A percentile compares a stretch with the other conserved stretches of the same genome.
Evolutionary conservation across 139 green algal genomes (phyloP).

Genomic region (Chlorella sorokiniana): DNA sequence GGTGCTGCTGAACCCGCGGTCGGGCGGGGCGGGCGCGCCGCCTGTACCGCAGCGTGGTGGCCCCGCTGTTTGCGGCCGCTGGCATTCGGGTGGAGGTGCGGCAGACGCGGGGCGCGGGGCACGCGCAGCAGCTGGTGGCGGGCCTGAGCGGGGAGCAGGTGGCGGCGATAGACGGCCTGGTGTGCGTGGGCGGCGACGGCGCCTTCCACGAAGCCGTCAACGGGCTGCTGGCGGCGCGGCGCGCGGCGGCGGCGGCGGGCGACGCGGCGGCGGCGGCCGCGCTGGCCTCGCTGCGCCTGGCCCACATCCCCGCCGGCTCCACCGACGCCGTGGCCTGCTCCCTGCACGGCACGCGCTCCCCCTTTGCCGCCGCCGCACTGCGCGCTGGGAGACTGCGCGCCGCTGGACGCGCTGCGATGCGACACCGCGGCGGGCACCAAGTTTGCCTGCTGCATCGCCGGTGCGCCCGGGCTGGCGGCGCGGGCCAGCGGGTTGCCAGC

Average conservation of each 20-base stretch:
- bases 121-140: constrained; percentile 62
- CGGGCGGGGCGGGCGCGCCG: constrained; percentile 50
- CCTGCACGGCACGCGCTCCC: constrained; percentile 74
- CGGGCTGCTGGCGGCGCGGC: constrained; percentile 64
- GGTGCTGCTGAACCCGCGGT: constrained; percentile 86
- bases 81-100: constrained; percentile 55
- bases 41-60: constrained; percentile 60
- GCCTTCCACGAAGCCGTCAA: constrained; percentile 91
- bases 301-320: constrained; percentile 81
- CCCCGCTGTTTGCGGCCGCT: constrained; percentile 63
- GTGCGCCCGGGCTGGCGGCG: not conserved
- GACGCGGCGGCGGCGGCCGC: not conserved
- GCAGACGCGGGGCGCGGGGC: constrained; percentile 61
- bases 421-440: constrained; percentile 34
- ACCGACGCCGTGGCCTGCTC: constrained; percentile 89
- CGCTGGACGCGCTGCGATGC: constrained; percentile 77
- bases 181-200: constrained; percentile 80
- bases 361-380: constrained; percentile 80
- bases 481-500: not conserved
- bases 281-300: constrained; percentile 61
- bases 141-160: constrained; percentile 60
- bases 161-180: constrained; percentile 56
- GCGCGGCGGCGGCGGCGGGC: not conserved
- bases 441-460: constrained; percentile 53
- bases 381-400: constrained; percentile 75